Conservation (phyloP, 2,329 filamentous ascomycete genomes). For the Aspergillus caelatus region DNA sequence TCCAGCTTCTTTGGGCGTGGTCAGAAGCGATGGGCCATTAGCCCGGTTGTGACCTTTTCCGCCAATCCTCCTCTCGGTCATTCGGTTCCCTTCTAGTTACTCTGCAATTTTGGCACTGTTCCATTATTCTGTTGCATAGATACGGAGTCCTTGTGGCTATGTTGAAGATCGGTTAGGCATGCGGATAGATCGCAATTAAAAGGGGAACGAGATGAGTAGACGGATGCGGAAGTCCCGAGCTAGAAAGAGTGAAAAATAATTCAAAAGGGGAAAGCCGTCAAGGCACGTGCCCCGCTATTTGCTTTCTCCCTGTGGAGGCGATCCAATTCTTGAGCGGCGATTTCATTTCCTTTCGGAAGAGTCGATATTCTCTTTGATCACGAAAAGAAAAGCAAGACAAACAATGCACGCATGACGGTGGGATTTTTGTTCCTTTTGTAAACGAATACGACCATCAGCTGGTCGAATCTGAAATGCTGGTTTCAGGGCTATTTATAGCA, state of each 20-base stretch:
- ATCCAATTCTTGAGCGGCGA: not conserved
- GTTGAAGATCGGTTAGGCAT: not conserved
- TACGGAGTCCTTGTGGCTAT: not conserved
- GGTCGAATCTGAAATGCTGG: not conserved
- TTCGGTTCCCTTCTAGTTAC: not conserved
- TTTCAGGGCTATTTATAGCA: slow-evolving; percentile 4
- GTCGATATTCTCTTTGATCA: not conserved
- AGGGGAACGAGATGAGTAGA: not conserved
- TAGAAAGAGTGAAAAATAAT: not conserved
- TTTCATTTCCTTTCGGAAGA: not conserved
- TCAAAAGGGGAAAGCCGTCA: not conserved
- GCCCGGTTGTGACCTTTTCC: slow-evolving; percentile 20
- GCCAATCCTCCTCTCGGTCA: not conserved
- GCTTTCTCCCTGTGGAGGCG: not conserved
- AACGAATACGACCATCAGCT: not conserved
- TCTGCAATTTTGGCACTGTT: not conserved
- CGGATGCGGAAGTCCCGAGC: not conserved
- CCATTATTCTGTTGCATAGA: not conserved
- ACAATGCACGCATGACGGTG: not conserved
- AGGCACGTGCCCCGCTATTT: not conserved
- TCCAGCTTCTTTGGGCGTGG: slow-evolving; percentile 21
- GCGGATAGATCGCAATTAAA: not conserved
- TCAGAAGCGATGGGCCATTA: slow-evolving; percentile 24
- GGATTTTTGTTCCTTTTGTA: not conserved
- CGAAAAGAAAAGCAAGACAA: not conserved